These are phyloP conservation scores for Zygoascus meyerae DNA, from an alignment of 1,139 yeast genomes.

Conservation along the genomic window DNA sequence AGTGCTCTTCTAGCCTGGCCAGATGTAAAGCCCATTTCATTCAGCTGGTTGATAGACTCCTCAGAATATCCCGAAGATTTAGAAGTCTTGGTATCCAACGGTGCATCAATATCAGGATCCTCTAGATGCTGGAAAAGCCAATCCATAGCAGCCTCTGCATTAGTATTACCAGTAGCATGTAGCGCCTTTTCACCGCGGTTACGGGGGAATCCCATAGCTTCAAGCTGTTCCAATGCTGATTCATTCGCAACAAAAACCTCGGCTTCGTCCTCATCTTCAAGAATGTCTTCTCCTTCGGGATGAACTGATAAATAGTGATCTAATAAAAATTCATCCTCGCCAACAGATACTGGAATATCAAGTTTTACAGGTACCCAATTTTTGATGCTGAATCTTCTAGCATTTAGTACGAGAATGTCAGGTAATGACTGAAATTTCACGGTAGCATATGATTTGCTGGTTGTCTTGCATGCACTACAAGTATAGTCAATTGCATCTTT, in stretches of 20 bases:
- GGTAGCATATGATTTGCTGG: conserved; percentile 41
- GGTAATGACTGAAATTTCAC: conserved; percentile 61
- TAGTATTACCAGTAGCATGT: conserved; percentile 60
- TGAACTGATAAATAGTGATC: conserved; percentile 37
- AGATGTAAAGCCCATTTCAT: conserved; percentile 71
- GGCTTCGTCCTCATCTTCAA: conserved; percentile 33
- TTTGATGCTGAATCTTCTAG: conserved; percentile 72
- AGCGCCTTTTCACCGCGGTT: conserved; percentile 63
- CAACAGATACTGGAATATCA: conserved; percentile 62
- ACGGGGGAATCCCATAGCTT: conserved; percentile 84
- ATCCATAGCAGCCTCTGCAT: conserved; percentile 77
- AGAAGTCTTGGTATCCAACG: conserved; percentile 36
- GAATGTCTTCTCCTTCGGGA: conserved; percentile 41
- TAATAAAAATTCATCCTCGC: conserved; percentile 42
- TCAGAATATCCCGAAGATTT: background rate
- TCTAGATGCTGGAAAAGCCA: conserved; percentile 91
- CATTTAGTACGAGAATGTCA: conserved; percentile 59
- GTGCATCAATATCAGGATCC: conserved; percentile 68
- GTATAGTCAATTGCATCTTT: conserved; percentile 51
- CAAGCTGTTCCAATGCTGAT: conserved; percentile 49
- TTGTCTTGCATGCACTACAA: conserved; percentile 53
- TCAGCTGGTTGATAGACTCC: conserved; percentile 42
- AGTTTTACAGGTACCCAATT: conserved; percentile 90
- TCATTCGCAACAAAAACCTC: conserved; percentile 49
- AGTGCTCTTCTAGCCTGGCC: conserved; percentile 67